Evolutionary conservation across 2,329 filamentous ascomycete species (phyloP), one percentile per base, ranked within the genome.

Genomic region (Pyricularia sp.): DNA sequence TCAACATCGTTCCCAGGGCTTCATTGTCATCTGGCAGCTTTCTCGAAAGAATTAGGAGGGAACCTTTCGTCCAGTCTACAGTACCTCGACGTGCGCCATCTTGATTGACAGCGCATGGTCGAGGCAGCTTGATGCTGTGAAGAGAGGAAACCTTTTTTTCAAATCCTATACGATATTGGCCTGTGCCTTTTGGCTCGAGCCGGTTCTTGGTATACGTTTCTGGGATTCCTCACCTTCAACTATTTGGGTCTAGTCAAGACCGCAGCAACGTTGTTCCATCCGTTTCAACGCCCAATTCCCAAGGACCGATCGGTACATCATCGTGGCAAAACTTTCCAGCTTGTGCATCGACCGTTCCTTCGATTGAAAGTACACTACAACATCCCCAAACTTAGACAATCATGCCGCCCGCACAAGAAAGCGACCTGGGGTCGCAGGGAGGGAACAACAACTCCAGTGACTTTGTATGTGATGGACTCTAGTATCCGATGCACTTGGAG

Each of bases 401-500:
- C 50, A 68, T 68, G 66, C 66, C 66, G 55, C 66, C 66, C 75
- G 76, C 75, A 70, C 75, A 77, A 64, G 79, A 81, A 72, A 74
- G 72, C 74, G 79, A 81, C 33, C 74, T 79, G 74, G 72, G 77
- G 70, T 73, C 75, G 69, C 78, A 77, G 74, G 80, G 75, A 73
- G 81, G 82, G n/a, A 61, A 23, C 76, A 95, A 92, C 81, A 97
- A 92, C 83, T 96, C 93, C 71, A 97, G 93, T 85, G 93, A 97
- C 83, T 97, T 97, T 86, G 93, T 97, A 84, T 84, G 92, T 61
- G n/a, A 26, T 25, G 25, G 58, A 14, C 25, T 61, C 58, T 61
- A 61, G 26, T 12, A 26, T 23, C 23, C 25, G 58, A 23, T n/a
- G 14, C 25, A 50, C 58, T 26, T 61, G n/a, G 58, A 25, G 58